Evolutionary conservation across 768 basidiomycete genomes (phyloP), one percentile per base, ranked within the genome.

Genomic region (Mycena galopus): DNA sequence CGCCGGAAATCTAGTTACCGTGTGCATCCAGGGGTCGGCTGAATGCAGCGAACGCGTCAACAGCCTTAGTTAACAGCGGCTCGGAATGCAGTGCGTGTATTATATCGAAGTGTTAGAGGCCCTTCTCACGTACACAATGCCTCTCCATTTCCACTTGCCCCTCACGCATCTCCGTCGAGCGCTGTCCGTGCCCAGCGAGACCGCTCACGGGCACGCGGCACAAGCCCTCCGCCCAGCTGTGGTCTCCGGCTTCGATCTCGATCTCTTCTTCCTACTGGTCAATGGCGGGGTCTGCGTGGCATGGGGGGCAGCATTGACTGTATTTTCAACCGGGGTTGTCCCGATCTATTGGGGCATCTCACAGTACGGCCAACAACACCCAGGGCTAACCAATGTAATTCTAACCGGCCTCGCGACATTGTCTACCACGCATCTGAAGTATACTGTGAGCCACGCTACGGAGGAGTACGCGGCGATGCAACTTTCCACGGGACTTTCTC

Each of bases 291-390:
- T 64, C 37, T 27, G 27, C 51, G 9, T 57, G 30, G 39, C 58
- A 12, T 70, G 69, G 69, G 69, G 69, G 11, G 30, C 63, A 23
- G 33, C 60, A 16, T 51, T 69, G 32, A 58, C 61, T 29, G 37
- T 70, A 9, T 64, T 70, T 51, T 19, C 61, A 16, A 42, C 27
- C n/a, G 62, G 69, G 8, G n/a, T 42, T 32, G 62, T 70, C 7
- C 60, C 69, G 32, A 47, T 70, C 14, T 1, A 19, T 0, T 62
- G 37, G 60, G n/a, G 10, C 14, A 19, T 70, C 14, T 70, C 69
- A n/a, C 51, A 56, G n/a, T 64, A 57, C 61, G 69, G 69, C 30
- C 33, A 35, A n/a, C 35, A 25, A 3, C 69, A 70, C n/a, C 5
- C 51, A 25, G 55, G 51, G 16, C 7, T 58, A 19, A 70, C 61